These are phyloP conservation scores for Odontarrhena argentea DNA, from an alignment of 345 rosid genomes.

Conservation along the genomic window DNA sequence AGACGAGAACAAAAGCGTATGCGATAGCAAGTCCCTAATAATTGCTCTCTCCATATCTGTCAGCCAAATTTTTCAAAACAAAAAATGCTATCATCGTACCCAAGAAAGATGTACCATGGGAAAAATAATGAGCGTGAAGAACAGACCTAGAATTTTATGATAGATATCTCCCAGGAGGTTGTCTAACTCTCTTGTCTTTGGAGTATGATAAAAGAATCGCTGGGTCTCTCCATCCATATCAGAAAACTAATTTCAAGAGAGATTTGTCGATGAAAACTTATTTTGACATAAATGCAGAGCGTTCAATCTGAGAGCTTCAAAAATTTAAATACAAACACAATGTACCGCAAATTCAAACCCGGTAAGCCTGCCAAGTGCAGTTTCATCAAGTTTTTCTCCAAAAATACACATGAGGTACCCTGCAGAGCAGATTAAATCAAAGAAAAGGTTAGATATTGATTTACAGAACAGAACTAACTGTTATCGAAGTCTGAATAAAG, in stretches of 20 bases:
- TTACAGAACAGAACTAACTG: slow-evolving; percentile 16
- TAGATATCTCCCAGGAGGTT: slow-evolving; percentile 89
- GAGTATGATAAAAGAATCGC: slow-evolving; percentile 80
- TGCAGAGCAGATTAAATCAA: slow-evolving; percentile 30
- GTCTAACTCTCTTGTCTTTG: slow-evolving; percentile 88
- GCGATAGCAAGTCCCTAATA: slow-evolving; percentile 81
- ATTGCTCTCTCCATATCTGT: slow-evolving; percentile 96
- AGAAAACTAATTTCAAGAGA: slow-evolving; percentile 57
- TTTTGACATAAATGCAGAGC: slow-evolving; percentile 20
- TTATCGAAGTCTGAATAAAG: slow-evolving; percentile 10
- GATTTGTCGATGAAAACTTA: neutral
- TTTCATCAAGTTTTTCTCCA: slow-evolving; percentile 74
- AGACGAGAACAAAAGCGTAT: slow-evolving; percentile 63
- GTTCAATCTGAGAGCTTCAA: neutral
- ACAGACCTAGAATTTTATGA: slow-evolving; percentile 82
- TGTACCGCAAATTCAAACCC: slow-evolving; percentile 80
- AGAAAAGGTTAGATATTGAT: slow-evolving; percentile 13
- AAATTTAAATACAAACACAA: slow-evolving; percentile 18
- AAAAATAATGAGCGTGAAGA: slow-evolving; percentile 10
- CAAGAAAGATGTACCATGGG: slow-evolving; percentile 16
- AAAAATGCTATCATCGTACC: slow-evolving; percentile 17
- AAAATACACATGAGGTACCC: slow-evolving; percentile 90
- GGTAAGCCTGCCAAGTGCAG: slow-evolving; percentile 49
- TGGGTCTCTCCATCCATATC: slow-evolving; percentile 70
- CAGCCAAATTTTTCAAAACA: slow-evolving; percentile 29